phyloP scores from a whole-genome alignment of 331 rosid species.

The Quercus phellos region DNA sequence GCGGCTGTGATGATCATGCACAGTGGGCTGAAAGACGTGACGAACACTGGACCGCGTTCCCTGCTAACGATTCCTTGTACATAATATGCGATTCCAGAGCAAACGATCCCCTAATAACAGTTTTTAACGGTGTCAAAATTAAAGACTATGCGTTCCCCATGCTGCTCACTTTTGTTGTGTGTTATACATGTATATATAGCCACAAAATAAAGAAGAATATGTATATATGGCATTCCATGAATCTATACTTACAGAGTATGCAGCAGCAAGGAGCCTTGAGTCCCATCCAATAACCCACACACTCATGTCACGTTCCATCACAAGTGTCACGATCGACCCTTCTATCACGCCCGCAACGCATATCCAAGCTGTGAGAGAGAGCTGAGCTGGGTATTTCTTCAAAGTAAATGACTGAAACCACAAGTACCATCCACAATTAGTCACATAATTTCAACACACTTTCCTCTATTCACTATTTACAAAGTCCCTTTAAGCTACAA shows the following conservation, averaged over 20 bases:
- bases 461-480: too few relatives aligned
- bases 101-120: constrained; percentile 57
- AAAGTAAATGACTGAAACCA: constrained; percentile 64
- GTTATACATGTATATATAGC: too few relatives aligned
- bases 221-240: too few relatives aligned
- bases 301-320: constrained; percentile 56
- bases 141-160: too few relatives aligned
- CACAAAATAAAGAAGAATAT: too few relatives aligned
- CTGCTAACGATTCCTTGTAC: constrained; percentile 74
- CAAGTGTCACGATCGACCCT: constrained; percentile 57
- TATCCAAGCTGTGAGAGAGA: constrained; percentile 78
- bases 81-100: constrained; percentile 86
- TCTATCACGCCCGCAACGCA: constrained; percentile 64
- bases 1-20: constrained; percentile 84
- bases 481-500: too few relatives aligned
- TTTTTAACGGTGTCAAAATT: neutral
- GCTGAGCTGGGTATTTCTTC: constrained; percentile 80
- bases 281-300: constrained; percentile 86
- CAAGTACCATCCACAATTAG: neutral
- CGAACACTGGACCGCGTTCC: constrained; percentile 83
- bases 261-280: constrained; percentile 82
- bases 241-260: constrained; percentile 62
- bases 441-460: too few relatives aligned
- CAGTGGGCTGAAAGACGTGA: constrained; percentile 80
- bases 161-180: too few relatives aligned